These are phyloP conservation scores for Arabidopsis thaliana DNA, from an alignment of 345 rosid genomes.

Conservation along the genomic window DNA sequence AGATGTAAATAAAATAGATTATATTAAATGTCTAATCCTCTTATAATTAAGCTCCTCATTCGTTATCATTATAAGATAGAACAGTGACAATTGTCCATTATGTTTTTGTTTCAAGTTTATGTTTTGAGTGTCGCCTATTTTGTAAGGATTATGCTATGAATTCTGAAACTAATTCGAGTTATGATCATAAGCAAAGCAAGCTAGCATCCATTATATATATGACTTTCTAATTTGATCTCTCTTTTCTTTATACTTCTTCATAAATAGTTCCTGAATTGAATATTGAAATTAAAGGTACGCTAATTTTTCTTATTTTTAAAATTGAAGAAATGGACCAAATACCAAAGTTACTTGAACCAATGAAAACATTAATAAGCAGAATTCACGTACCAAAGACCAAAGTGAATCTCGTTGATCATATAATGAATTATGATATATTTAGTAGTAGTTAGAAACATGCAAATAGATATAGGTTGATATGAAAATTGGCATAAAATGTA, in stretches of 20 bases:
- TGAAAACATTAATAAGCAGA: neutral
- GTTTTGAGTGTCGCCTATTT: neutral
- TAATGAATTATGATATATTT: neutral
- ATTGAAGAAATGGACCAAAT: no score
- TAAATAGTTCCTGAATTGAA: no score
- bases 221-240: no score
- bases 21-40: conserved; percentile 34
- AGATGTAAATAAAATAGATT: conserved; percentile 40
- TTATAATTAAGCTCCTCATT: conserved; percentile 16
- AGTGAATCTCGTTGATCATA: neutral
- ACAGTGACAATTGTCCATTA: conserved; percentile 24
- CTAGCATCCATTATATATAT: no score
- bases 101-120: conserved; percentile 6
- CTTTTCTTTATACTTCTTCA: no score
- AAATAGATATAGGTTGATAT: no score
- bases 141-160: no score
- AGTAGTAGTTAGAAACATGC: neutral
- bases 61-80: conserved; percentile 7
- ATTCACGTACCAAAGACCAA: neutral
- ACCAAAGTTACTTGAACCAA: neutral
- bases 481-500: no score
- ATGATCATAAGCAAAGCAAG: no score
- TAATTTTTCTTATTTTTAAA: no score
- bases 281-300: no score
- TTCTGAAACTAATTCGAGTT: no score